These are phyloP conservation scores for Spergularia bocconei DNA, from an alignment of 148 eudicot species.

Conservation along the genomic window DNA sequence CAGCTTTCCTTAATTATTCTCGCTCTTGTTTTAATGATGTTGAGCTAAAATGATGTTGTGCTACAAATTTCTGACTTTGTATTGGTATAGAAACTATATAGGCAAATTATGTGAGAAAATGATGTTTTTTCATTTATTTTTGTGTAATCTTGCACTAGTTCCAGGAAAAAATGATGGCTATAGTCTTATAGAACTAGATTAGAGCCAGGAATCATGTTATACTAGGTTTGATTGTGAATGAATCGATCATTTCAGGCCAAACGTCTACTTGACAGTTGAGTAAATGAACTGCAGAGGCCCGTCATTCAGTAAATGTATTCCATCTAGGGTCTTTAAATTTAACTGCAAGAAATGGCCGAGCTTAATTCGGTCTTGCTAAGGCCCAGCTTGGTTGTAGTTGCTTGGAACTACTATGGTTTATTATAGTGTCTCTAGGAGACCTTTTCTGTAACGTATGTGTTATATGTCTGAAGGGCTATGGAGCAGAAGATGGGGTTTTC, in stretches of 20 bases:
- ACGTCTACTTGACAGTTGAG: not conserved
- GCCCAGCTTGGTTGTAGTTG: not conserved
- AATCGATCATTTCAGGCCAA: not conserved
- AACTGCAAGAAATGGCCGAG: no score
- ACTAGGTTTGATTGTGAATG: not conserved
- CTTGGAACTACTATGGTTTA: not conserved
- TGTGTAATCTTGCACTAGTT: no score
- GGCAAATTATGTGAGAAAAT: no score
- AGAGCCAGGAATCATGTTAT: not conserved
- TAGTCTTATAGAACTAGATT: not conserved
- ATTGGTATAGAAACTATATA: no score
- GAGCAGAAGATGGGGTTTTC: conserved; percentile 40
- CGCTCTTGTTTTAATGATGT: no score
- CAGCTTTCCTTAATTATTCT: no score
- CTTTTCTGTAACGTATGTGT: not conserved
- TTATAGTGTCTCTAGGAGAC: not conserved
- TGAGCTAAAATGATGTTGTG: no score
- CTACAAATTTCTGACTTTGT: no score
- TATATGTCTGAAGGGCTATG: conserved; percentile 26
- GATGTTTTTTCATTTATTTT: no score
- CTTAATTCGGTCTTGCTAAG: no score
- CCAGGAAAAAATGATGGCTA: no score
- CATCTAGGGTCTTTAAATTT: not conserved
- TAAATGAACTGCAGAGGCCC: no score
- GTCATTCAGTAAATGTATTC: not conserved